Evolutionary conservation across 2,329 filamentous ascomycete species (phyloP).

Genomic region (Colletotrichum orchidophilum): DNA sequence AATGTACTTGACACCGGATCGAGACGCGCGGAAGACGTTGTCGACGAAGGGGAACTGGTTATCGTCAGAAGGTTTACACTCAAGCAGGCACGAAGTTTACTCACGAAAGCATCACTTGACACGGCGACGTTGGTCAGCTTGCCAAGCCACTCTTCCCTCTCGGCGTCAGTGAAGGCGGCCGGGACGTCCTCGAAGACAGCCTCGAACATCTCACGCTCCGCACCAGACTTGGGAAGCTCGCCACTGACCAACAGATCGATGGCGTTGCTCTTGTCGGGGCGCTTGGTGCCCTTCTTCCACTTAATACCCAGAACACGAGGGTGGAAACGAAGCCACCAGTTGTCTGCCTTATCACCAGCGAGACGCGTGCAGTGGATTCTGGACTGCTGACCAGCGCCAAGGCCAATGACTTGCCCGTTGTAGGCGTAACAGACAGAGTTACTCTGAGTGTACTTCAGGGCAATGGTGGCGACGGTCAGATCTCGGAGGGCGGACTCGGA

Average conservation of each 20-base stretch:
- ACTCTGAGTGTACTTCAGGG: conserved; percentile 98
- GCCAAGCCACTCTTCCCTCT: conserved; percentile 85
- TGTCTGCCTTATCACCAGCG: conserved; percentile 97
- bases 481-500: conserved; percentile 87
- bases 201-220: conserved; percentile 89
- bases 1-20: conserved; percentile 94
- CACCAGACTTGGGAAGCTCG: conserved; percentile 82
- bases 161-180: conserved; percentile 80
- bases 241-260: conserved; percentile 96
- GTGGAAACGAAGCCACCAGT: conserved; percentile 99
- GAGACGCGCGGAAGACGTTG: conserved; percentile 91
- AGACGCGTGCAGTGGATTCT: conserved; percentile 98
- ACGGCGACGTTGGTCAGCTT: conserved; percentile 86
- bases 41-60: conserved; percentile 94
- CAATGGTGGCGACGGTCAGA: conserved; percentile 93
- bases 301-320: conserved; percentile 86
- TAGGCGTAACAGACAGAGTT: conserved; percentile 98
- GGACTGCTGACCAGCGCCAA: conserved; percentile 96
- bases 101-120: conserved; percentile 94
- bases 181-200: conserved; percentile 91
- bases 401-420: conserved; percentile 91
- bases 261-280: conserved; percentile 96
- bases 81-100: conserved; percentile 46
- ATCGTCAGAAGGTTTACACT: conserved; percentile 37
- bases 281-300: conserved; percentile 98